These are phyloP conservation scores for Rusavskia elegans DNA, from an alignment of 495 filamentous ascomycete species.

Conservation along the genomic window DNA sequence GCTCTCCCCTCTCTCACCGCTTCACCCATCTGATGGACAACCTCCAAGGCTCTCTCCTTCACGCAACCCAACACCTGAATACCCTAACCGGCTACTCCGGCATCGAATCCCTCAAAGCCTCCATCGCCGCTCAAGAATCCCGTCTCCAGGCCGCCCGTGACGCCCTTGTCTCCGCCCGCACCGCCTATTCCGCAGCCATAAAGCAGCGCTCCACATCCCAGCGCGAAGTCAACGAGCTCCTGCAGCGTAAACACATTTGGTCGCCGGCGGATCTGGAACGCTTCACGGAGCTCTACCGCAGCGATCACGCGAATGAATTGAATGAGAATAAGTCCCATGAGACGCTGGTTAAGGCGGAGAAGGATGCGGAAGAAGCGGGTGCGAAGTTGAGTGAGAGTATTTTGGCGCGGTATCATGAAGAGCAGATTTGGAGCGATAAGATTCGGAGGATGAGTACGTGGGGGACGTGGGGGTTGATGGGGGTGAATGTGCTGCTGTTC, in stretches of 20 bases:
- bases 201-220: conserved; percentile 68
- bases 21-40: conserved; percentile 75
- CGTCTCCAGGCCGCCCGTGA: conserved; percentile 45
- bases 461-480: conserved; percentile 98
- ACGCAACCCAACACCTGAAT: conserved; percentile 77
- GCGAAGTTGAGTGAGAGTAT: conserved; percentile 62
- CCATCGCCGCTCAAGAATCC: conserved; percentile 50
- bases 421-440: conserved; percentile 98
- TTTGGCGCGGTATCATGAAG: conserved; percentile 85
- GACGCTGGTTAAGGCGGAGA: conserved; percentile 55
- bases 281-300: conserved; percentile 83
- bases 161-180: conserved; percentile 53
- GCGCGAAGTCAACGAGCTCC: conserved; percentile 84
- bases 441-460: conserved; percentile 92
- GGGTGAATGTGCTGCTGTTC: conserved; percentile 82
- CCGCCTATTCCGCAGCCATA: conserved; percentile 62
- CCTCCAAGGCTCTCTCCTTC: conserved; percentile 67
- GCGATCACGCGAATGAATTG: conserved; percentile 85
- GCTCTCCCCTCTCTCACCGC: conserved; percentile 56
- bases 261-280: conserved; percentile 74
- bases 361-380: conserved; percentile 58
- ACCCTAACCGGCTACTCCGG: conserved; percentile 86
- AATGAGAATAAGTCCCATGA: conserved; percentile 62
- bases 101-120: conserved; percentile 70
- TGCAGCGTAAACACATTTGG: conserved; percentile 91